Percentiles rank a stretch among this genome's conserved stretches.
phyloP scores from a whole-genome alignment of 164 flowering plant genomes.

The Protea cynaroides region DNA sequence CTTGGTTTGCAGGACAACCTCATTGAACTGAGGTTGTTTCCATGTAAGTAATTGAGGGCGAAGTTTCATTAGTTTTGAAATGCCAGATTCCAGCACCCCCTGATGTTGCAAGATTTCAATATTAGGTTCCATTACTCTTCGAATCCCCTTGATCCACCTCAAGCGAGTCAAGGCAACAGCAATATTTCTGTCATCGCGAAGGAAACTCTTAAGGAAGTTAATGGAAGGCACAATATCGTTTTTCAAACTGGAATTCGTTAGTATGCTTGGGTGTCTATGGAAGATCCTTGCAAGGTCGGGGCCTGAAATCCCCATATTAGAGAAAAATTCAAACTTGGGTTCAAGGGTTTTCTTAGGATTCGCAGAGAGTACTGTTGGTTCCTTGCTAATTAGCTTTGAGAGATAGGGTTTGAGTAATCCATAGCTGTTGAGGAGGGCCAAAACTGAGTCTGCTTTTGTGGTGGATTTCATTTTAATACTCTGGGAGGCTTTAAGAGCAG shows the following conservation, averaged over 20 bases:
- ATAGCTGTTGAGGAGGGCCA: no score
- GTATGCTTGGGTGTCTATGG: background rate
- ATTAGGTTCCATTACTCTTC: background rate
- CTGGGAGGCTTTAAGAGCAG: no score
- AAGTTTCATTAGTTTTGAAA: background rate
- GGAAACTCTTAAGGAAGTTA: background rate
- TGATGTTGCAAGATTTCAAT: background rate
- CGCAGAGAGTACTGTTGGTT: no score
- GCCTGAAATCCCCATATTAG: background rate
- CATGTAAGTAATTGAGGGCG: background rate
- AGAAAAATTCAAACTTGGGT: conserved; percentile 1
- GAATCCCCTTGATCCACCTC: background rate
- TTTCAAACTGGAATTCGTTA: background rate
- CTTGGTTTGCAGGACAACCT: background rate
- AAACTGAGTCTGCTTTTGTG: no score
- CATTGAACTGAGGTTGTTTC: background rate
- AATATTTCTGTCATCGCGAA: background rate
- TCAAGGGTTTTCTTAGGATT: no score
- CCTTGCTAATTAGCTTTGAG: no score
- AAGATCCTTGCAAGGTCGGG: background rate
- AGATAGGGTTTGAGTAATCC: no score
- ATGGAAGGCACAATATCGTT: background rate
- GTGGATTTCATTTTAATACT: no score
- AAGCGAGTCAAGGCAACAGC: background rate
- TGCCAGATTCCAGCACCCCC: background rate